phyloP scores from a whole-genome alignment of 345 rosid species.

The Brassica cretica region DNA sequence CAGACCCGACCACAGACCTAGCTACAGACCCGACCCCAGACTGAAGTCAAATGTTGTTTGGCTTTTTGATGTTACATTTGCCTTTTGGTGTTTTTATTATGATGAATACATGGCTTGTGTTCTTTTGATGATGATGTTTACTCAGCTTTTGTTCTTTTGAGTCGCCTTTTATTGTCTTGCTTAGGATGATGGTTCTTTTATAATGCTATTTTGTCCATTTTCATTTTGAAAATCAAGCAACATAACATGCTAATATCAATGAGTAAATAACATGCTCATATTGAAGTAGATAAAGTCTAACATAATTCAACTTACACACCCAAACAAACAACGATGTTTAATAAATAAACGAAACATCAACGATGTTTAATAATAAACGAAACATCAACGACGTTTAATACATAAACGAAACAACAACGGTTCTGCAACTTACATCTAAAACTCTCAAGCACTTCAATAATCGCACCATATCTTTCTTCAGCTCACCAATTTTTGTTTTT shows the following conservation, averaged over 20 bases:
- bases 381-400: not conserved
- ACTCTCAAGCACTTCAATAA: not conserved
- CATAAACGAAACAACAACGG: not conserved
- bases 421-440: not conserved
- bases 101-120: not conserved
- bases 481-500: too few species aligned
- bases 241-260: not conserved
- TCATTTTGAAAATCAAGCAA: not conserved
- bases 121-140: not conserved
- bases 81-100: too few species aligned
- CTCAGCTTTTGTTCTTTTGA: not conserved
- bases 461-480: not conserved
- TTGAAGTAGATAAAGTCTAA: not conserved
- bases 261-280: too few species aligned
- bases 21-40: not conserved
- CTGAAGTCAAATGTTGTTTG: too few species aligned
- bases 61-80: too few species aligned
- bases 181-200: too few species aligned
- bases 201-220: not conserved
- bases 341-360: too few species aligned
- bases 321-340: too few species aligned
- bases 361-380: not conserved
- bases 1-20: not conserved
- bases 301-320: not conserved
- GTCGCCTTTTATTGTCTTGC: not conserved